These are phyloP conservation scores for Solanum dulcamara DNA, from an alignment of 257 asterid species.

Conservation along the genomic window DNA sequence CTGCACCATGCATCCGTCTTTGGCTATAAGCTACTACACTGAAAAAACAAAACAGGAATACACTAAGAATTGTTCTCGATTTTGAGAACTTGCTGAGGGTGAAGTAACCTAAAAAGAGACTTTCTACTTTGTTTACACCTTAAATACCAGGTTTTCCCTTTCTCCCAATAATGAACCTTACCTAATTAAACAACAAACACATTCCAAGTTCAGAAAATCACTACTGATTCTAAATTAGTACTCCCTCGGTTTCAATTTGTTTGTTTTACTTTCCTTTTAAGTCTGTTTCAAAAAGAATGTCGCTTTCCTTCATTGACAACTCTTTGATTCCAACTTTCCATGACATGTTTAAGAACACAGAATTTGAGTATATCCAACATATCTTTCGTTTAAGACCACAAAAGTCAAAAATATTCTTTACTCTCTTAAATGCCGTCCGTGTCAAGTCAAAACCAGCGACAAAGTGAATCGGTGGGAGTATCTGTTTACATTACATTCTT, in stretches of 20 bases:
- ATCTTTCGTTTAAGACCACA: background rate
- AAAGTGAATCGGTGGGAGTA: background rate
- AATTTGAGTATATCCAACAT: background rate
- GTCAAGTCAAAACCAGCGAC: background rate
- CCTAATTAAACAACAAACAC: background rate
- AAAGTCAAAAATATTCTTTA: background rate
- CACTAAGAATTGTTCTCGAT: background rate
- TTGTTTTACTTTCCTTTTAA: background rate
- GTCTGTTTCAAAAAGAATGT: background rate
- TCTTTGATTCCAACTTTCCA: background rate
- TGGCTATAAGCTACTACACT: background rate
- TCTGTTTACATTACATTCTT: background rate
- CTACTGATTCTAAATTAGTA: background rate
- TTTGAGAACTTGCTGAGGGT: background rate
- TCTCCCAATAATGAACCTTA: background rate
- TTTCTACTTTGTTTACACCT: background rate
- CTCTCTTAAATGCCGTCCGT: background rate
- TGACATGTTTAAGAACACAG: background rate
- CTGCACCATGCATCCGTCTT: background rate
- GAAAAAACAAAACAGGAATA: background rate
- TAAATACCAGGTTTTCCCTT: background rate
- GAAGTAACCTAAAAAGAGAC: background rate
- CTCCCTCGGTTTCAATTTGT: background rate
- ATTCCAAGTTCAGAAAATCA: background rate
- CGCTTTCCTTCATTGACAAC: background rate